Percentiles rank a stretch among this genome's conserved stretches.
phyloP scores from a whole-genome alignment of 2,329 filamentous ascomycete genomes.

The Cladobotryum protrusum region DNA sequence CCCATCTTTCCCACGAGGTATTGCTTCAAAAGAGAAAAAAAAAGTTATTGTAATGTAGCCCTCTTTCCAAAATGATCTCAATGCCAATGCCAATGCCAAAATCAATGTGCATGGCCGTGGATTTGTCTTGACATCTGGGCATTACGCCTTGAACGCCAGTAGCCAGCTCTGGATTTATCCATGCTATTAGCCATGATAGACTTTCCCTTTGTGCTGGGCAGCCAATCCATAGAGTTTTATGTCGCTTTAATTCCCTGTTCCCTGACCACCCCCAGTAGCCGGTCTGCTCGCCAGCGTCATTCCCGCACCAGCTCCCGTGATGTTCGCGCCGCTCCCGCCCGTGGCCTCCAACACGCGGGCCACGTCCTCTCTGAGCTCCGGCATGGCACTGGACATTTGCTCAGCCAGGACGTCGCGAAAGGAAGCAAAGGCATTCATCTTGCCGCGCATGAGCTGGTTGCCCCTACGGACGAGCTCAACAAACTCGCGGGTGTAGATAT shows the following conservation, averaged over 20 bases:
- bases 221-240: neutral
- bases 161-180: neutral
- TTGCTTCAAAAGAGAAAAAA: neutral
- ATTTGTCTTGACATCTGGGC: neutral
- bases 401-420: conserved; percentile 58
- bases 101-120: too few relatives aligned
- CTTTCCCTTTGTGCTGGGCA: neutral
- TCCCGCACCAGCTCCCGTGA: neutral
- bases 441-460: conserved; percentile 63
- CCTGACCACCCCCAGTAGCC: neutral
- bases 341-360: conserved; percentile 44
- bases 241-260: neutral
- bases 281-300: neutral
- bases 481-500: conserved; percentile 69
- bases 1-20: neutral
- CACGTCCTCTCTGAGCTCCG: conserved; percentile 52
- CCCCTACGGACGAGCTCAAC: conserved; percentile 60
- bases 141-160: too few relatives aligned
- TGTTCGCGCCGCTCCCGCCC: conserved; percentile 21
- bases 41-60: too few relatives aligned
- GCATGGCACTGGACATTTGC: conserved; percentile 52
- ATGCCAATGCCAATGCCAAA: neutral
- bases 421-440: conserved; percentile 52
- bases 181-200: neutral
- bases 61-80: too few relatives aligned